phyloP scores from a whole-genome alignment of 768 basidiomycete species.

The Mycena vulgaris region DNA sequence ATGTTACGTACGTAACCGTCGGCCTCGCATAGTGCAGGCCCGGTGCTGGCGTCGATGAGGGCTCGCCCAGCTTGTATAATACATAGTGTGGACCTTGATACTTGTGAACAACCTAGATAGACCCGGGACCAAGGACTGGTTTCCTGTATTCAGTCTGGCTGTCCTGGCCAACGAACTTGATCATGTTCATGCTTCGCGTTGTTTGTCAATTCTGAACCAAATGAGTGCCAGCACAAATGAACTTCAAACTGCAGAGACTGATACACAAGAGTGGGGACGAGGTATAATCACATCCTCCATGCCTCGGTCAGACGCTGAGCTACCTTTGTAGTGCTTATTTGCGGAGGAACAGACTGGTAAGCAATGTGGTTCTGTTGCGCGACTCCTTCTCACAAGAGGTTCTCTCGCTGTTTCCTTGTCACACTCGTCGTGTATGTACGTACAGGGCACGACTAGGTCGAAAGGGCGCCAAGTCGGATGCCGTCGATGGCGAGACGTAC shows the following conservation, averaged over 20 bases:
- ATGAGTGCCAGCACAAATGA: slow-evolving; percentile 30
- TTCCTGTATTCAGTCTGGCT: background rate
- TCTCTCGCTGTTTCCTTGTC: slow-evolving; percentile 28
- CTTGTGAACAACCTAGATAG: slow-evolving; percentile 7
- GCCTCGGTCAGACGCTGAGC: background rate
- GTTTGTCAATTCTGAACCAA: slow-evolving; percentile 21
- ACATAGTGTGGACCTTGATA: slow-evolving; percentile 4
- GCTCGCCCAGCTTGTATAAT: background rate
- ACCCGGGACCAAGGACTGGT: background rate
- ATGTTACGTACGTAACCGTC: slow-evolving; percentile 8
- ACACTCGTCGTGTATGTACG: slow-evolving; percentile 33
- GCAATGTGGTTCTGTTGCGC: slow-evolving; percentile 47
- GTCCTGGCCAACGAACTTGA: background rate
- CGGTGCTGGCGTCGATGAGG: background rate
- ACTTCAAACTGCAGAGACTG: background rate
- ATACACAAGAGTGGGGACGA: slow-evolving; percentile 41
- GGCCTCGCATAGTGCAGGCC: background rate
- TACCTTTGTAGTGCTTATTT: slow-evolving; percentile 75
- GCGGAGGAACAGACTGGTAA: slow-evolving; percentile 92
- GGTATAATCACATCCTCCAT: slow-evolving; percentile 40
- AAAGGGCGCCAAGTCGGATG: slow-evolving; percentile 70
- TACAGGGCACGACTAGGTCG: slow-evolving; percentile 82
- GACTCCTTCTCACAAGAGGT: slow-evolving; percentile 47
- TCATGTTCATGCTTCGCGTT: slow-evolving; percentile 30
- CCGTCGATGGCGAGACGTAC: slow-evolving; percentile 57